These are phyloP conservation scores for Rosellinia necatrix DNA, from an alignment of 2,329 filamentous ascomycete species.

Conservation along the genomic window DNA sequence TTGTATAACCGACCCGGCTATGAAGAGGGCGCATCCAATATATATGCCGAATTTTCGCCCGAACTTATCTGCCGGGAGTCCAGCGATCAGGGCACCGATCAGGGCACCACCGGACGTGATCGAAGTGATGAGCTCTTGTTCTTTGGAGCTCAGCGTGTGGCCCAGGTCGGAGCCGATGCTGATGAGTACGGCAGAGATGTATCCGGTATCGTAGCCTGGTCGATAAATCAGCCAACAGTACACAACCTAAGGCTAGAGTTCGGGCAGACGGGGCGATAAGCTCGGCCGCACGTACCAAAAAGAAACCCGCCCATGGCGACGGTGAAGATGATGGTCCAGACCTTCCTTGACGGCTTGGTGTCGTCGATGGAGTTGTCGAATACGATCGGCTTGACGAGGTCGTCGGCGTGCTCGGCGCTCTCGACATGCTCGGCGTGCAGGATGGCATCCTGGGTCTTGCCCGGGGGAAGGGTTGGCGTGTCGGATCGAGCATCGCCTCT, in stretches of 20 bases:
- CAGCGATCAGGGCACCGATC: slow-evolving; percentile 46
- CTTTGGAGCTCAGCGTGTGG: slow-evolving; percentile 26
- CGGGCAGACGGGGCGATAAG: not conserved
- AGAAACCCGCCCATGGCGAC: slow-evolving; percentile 16
- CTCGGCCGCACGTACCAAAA: not conserved
- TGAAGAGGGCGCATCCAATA: slow-evolving; percentile 46
- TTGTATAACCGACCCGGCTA: slow-evolving; percentile 45
- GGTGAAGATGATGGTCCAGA: slow-evolving; percentile 7
- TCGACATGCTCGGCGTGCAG: too few species aligned
- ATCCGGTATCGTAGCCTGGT: slow-evolving; percentile 13
- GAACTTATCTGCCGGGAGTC: slow-evolving; percentile 9
- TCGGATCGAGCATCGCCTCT: too few species aligned
- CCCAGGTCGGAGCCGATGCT: not conserved
- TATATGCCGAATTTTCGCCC: slow-evolving; percentile 46
- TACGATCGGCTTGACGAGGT: not conserved
- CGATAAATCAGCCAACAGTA: too few species aligned
- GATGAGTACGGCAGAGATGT: slow-evolving; percentile 38
- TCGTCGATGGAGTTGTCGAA: slow-evolving; percentile 15
- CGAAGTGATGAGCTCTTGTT: slow-evolving; percentile 57
- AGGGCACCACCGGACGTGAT: slow-evolving; percentile 57
- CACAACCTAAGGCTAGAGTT: too few species aligned
- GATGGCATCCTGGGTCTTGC: too few species aligned
- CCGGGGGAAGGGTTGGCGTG: too few species aligned
- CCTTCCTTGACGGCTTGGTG: slow-evolving; percentile 11
- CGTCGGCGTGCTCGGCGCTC: not conserved